Base-by-base conservation (phyloP, 148 eudicot species). In the Persicaria maculosa region DNA sequence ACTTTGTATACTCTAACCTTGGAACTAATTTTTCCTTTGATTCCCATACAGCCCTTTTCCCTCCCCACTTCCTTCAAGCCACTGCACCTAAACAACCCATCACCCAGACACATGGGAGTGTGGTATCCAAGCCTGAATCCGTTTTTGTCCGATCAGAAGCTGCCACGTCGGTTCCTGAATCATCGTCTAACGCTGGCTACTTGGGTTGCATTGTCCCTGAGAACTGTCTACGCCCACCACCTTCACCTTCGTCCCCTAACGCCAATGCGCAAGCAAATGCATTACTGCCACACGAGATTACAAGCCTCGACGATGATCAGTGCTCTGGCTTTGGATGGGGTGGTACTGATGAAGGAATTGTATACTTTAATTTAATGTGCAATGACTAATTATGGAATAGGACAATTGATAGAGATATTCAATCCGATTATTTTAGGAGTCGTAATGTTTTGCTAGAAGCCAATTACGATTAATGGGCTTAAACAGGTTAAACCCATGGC, bases 1-100 rank as follows among this genome's bases (percentile, higher is more conserved):
- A 93, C 77, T 93, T 93, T 76, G 77, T 93, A 12, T 93, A 93
- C 83, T 71, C 97, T 70, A 85, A 86, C 58, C 83, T 80, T 73
- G 36, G 85, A 11, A 72, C 81, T 67, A 79, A 43, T 81, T 88
- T 15, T 31, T 31, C 40, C 79, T 87, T 74, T 77, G 81, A 50
- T 54, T 81, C 15, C 85, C 86, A 43, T 73, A 82, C 72, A 69
- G 75, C 78, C 44, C 77, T 73, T 3, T 48, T 62, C 15, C 84
- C 81, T 45, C 44, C 79, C 22, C 12, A 40, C 20, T 69, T 64
- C 17, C 50, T 22, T 10, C 22, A 58, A 19, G 22, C 36, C 10
- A 36, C 36, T 20, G 2, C 40, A 2, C 31, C 65, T 58, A 58
- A 58, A 36, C 20, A 58, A 58, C 36, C 11, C 36, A 20, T 19